phyloP scores from a whole-genome alignment of 768 basidiomycete species.

The Russula lepida region DNA sequence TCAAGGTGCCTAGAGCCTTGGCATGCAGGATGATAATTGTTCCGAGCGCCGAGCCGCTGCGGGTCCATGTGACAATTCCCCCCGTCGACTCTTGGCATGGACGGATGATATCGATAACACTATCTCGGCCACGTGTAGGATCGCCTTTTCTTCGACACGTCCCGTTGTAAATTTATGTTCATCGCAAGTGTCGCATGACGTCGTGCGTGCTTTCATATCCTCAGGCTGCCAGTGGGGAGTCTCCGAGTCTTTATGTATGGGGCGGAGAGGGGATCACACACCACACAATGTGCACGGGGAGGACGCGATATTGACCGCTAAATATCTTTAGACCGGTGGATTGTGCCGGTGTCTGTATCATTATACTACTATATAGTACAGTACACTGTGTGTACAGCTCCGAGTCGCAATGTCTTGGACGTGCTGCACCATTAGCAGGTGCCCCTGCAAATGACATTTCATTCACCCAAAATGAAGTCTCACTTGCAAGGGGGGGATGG shows the following conservation, averaged over 20 bases:
- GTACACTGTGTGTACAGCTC: no score
- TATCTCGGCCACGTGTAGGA: not conserved
- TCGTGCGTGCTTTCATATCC: not conserved
- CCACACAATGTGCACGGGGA: slow-evolving; percentile 24
- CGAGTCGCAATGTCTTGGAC: no score
- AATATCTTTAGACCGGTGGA: slow-evolving; percentile 19
- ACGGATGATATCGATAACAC: not conserved
- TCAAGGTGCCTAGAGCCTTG: no score
- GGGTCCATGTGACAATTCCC: not conserved
- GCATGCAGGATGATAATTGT: not conserved
- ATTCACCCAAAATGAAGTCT: not conserved
- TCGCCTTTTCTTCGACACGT: not conserved
- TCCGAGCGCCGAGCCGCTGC: not conserved
- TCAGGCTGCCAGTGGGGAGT: no score
- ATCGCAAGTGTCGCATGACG: not conserved
- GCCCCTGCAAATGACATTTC: slow-evolving; percentile 10
- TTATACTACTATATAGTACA: no score
- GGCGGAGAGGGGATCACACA: not conserved
- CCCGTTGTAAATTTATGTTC: not conserved
- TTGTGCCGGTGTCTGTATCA: not conserved
- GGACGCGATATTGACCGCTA: slow-evolving; percentile 22
- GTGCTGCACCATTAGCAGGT: no score
- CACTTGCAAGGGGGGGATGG: not conserved
- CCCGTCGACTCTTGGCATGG: not conserved
- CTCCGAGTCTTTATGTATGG: not conserved